Evolutionary conservation across 257 asterid genomes (phyloP).

Genomic region (Cordia subcordata): DNA sequence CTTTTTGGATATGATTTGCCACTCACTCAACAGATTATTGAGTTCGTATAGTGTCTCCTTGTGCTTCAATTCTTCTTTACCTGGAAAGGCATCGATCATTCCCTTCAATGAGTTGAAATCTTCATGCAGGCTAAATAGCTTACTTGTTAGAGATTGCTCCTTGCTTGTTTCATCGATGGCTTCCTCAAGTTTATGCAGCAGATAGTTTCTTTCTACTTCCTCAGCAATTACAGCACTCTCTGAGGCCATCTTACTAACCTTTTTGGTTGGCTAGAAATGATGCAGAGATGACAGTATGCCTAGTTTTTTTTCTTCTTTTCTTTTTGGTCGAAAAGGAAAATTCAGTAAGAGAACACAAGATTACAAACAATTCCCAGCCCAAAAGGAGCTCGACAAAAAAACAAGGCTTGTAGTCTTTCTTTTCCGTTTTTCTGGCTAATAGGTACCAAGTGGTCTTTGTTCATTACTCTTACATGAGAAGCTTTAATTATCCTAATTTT

Average conservation of each 20-base stretch:
- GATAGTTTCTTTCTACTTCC: conserved; percentile 19
- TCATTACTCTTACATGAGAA: too few species aligned
- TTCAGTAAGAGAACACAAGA: too few species aligned
- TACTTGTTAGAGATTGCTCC: background rate
- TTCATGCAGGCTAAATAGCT: conserved; percentile 5
- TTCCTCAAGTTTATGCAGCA: conserved; percentile 12
- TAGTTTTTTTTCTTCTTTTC: too few species aligned
- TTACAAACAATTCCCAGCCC: too few species aligned
- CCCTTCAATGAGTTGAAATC: conserved; percentile 11
- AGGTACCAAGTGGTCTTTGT: too few species aligned
- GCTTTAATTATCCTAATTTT: too few species aligned
- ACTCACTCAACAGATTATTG: conserved; percentile 28
- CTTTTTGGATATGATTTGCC: conserved; percentile 20
- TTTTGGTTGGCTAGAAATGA: background rate
- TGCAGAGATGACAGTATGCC: background rate
- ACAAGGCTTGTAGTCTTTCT: too few species aligned
- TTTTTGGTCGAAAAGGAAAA: too few species aligned
- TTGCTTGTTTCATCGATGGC: conserved; percentile 12
- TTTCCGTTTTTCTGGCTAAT: too few species aligned
- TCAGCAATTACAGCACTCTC: conserved; percentile 12
- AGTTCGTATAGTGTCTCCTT: conserved; percentile 34
- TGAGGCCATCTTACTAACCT: background rate
- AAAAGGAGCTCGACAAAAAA: too few species aligned
- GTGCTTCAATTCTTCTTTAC: background rate
- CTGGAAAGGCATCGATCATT: background rate